Evolutionary conservation across 176 grass and related monocot genomes (phyloP), one percentile per base, ranked within the genome.

Genomic region (Carex myosuroides): DNA sequence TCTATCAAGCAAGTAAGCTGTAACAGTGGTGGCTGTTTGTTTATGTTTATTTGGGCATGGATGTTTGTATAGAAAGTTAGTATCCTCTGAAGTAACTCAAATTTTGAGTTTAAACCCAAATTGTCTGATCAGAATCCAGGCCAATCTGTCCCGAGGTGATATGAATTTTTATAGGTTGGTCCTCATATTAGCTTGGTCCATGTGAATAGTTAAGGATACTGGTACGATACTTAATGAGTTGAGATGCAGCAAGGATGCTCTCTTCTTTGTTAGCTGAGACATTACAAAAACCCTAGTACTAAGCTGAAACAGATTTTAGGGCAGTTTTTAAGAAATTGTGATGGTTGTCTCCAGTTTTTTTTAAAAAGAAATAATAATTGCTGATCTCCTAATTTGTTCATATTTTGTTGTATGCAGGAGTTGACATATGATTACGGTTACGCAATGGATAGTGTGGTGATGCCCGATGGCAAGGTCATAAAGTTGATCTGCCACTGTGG

Each of bases 401-500:
- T 39, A 22, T 84, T 70, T 54, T 82, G 55, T 61, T 7, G 11
- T 30, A 18, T 84, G 56, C 54, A 90, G 88, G 88, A 90, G 74
- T 83, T 90, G 44, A 87, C 85, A 1, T 90, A 90, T 16, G 88
- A 90, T 42, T 90, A 90, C 11, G 88, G 88, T 24, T 90, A 90
- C 11, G 85, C 72, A 30, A 63, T 90, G 80, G 74, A 90, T 61
- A 90, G 81, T 33, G 88, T 90, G 12, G 88, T 84, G 57, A 81
- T 81, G 69, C 61, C 88, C 1, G 74, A 90, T 44, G 88, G 85
- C 56, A 87, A 84, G 21, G 21, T 66, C 6, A 22, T 87, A 16
- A 63, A 87, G 26, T 63, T 90, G 80, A 41, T 13, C 8, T 90
- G 88, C 50, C 63, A 90, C 55, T 90, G 88, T 46, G 88, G 88